These are phyloP conservation scores for Neurospora sp. DNA, from an alignment of 2,329 filamentous ascomycete genomes.

Conservation along the genomic window DNA sequence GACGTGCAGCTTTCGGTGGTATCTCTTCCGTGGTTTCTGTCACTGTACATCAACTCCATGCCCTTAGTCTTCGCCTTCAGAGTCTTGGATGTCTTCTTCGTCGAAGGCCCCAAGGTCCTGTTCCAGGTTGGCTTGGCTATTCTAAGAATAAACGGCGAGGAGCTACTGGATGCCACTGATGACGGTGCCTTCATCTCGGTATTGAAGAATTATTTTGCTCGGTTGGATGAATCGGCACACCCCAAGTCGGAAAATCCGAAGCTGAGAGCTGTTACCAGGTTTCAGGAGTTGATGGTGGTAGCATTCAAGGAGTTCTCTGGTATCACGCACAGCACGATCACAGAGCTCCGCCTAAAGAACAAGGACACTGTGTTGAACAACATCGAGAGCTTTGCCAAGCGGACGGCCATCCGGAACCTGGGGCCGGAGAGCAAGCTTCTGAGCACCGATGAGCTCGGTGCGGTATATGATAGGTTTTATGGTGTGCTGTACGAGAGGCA, in stretches of 20 bases:
- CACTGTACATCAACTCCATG: conserved; percentile 99
- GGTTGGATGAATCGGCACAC: conserved; percentile 89
- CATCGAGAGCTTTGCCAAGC: conserved; percentile 94
- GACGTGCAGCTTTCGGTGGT: conserved; percentile 97
- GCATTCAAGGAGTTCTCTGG: conserved; percentile 97
- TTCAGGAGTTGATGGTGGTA: conserved; percentile 98
- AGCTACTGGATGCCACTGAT: conserved; percentile 83
- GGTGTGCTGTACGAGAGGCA: conserved; percentile 84
- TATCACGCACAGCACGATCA: conserved; percentile 88
- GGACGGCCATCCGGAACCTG: conserved; percentile 90
- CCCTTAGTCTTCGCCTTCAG: conserved; percentile 94
- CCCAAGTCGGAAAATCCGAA: conserved; percentile 94
- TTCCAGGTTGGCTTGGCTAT: conserved; percentile 98
- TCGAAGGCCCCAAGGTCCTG: conserved; percentile 92
- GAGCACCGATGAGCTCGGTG: conserved; percentile 73
- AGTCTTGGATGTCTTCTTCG: conserved; percentile 94
- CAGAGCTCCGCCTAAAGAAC: conserved; percentile 80
- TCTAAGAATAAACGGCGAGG: conserved; percentile 90
- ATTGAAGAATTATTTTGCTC: conserved; percentile 86
- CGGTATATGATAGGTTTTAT: conserved; percentile 91
- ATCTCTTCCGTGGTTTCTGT: conserved; percentile 94
- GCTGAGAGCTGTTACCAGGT: conserved; percentile 82
- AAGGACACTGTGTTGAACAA: conserved; percentile 91
- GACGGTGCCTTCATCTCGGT: conserved; percentile 96
- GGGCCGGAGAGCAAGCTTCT: conserved; percentile 92